Base-by-base conservation (phyloP, 257 asterid genomes). In the Nicotiana otophora region DNA sequence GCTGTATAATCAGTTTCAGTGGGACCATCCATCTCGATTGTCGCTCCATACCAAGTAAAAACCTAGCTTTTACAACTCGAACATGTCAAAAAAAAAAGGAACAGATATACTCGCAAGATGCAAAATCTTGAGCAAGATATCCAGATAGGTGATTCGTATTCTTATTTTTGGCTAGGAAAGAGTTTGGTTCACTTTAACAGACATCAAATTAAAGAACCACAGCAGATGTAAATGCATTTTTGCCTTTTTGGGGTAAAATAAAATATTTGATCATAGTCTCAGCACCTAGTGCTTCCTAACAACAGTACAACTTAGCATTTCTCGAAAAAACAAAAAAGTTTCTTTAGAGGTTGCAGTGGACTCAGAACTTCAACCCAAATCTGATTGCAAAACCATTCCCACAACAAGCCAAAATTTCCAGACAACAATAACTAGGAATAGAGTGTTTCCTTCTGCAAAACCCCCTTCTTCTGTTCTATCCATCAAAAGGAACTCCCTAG, bases 41-140 rank as follows among this genome's bases (percentile, higher is more conserved):
- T 91, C 26, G 98, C 99, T 77, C 99, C 98, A 83, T 93, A 88
- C 99, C 99, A 96, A 9, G 98, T 92, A 85, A 96, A 96, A 80
- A 93, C 97, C 98, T 93, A 84, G 86, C 26, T 23, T 78, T 77
- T 31, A 31, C 23, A 57, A 81, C 83, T 83, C 30, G 15, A 19
- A 84, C 81, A 55, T 81, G 77, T 75, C 68, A 81, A 77, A 84
- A 80, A 84, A 69, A 88, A 83, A 51, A 66, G 72, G 19, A 57
- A 78, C 12, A 60, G 2, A 31, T 33, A 28, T 36, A 58, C n/a
- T 51, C 42, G 10, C 62, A 58, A 58, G 55, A 63, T 60, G 16
- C 64, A 76, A 5, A 30, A 63, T 48, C 62, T 81, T 30, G 42
- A 81, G 64, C 51, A 65, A 81, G 30, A 19, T 64, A 48, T 57